Base-by-base conservation (phyloP, 2,329 filamentous ascomycete species). In the Calonectria henricotiae region DNA sequence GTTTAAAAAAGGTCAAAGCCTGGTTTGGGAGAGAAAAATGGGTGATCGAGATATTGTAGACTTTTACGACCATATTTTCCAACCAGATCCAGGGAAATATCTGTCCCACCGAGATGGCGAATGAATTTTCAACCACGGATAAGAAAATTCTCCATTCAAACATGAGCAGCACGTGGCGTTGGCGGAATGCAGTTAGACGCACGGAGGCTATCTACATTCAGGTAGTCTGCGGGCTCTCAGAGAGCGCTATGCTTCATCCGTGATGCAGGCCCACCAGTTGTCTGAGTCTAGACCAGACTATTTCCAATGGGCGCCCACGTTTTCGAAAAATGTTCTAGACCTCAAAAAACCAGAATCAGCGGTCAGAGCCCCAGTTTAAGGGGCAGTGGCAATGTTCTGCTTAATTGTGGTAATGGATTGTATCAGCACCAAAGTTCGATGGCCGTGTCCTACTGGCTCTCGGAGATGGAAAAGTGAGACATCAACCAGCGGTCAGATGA, bases 161-260 rank as follows among this genome's bases (percentile, higher is more conserved):
- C 32, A 39, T 12, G 9, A 15, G 32, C 20, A n/a, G 51, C 51
- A 58, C 51, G 51, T 58, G 51, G 51, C 35, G 13, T 20, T 39
- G 32, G 35, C 37, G 51, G 39, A 39, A 58, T 23, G 51, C 17
- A 20, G 20, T 58, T 37, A 37, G 39, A 25, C 51, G 7, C 30
- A 58, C 23, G 35, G 35, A 55, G 51, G 13, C 51, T 17, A 39
- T 39, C 51, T 39, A n/a, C n/a, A 58, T 58, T 23, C 20, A 58
- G 51, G 35, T 58, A 58, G 32, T 25, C 51, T 55, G n/a, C 6
- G 32, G 3, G 8, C 4, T 39, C 15, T 25, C 5, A 27, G 23
- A 37, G 51, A 58, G 23, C 51, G 51, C 51, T 58, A 58, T 25
- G 51, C 51, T 58, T 39, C 51, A 58, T 58, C 32, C 35, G 51